These are phyloP conservation scores for Madurella fahalii DNA, from an alignment of 2,329 filamentous ascomycete genomes.

Conservation along the genomic window DNA sequence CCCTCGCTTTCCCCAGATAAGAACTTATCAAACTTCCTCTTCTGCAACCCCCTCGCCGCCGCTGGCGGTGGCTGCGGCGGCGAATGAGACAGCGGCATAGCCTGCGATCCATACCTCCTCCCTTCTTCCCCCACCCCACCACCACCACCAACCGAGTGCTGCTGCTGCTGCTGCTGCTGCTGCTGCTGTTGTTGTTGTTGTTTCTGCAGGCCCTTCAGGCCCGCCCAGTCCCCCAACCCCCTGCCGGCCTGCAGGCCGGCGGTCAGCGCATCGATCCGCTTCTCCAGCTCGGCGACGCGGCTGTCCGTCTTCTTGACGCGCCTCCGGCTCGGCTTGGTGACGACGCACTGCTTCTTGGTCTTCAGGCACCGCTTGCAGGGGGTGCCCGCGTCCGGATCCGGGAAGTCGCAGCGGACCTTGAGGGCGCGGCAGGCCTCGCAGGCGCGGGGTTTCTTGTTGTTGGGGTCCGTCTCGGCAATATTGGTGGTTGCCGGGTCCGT, in stretches of 20 bases:
- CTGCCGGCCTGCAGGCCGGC: slow-evolving; percentile 64
- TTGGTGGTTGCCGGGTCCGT: neutral
- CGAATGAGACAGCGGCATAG: neutral
- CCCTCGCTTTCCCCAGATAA: neutral
- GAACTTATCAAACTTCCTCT: neutral
- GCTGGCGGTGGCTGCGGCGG: neutral
- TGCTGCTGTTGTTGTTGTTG: too few relatives aligned
- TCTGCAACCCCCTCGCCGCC: neutral
- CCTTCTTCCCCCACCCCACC: neutral
- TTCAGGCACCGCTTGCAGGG: slow-evolving; percentile 75
- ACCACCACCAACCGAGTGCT: too few relatives aligned
- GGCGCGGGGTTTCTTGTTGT: slow-evolving; percentile 60
- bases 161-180: too few relatives aligned
- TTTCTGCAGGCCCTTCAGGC: too few relatives aligned
- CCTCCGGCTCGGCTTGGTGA: slow-evolving; percentile 71
- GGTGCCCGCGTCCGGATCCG: slow-evolving; percentile 60
- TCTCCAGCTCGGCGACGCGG: slow-evolving; percentile 83
- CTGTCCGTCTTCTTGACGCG: slow-evolving; percentile 90
- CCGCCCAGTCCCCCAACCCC: neutral
- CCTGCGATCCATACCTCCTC: neutral
- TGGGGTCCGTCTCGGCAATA: neutral
- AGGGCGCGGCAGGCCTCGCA: slow-evolving; percentile 72
- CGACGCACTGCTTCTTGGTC: slow-evolving; percentile 70
- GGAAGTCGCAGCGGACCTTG: slow-evolving; percentile 76
- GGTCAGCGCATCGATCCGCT: slow-evolving; percentile 85